Conservation (phyloP, 495 filamentous ascomycete genomes). For the Elasticomyces elasticus region DNA sequence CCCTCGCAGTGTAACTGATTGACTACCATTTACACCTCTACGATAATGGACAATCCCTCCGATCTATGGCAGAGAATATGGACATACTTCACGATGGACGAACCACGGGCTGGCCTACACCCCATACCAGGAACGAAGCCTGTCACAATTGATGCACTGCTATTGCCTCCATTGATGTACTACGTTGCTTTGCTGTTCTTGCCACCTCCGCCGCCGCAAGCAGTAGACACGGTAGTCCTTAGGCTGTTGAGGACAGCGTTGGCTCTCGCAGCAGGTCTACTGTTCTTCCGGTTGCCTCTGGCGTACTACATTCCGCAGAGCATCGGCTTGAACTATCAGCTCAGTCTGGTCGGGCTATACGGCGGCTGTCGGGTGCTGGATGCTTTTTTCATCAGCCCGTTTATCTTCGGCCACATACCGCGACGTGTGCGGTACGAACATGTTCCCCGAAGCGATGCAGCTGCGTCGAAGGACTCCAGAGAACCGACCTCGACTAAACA, state of each 20-base stretch:
- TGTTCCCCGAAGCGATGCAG: background rate
- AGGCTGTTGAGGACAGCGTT: slow-evolving; percentile 1
- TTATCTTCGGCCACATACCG: slow-evolving; percentile 9
- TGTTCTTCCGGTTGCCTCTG: slow-evolving; percentile 14
- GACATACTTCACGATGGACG: background rate
- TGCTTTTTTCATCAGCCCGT: slow-evolving; percentile 14
- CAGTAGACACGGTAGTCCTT: slow-evolving; percentile 1
- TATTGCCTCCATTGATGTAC: slow-evolving; percentile 13
- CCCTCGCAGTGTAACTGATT: no score
- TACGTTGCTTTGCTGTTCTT: slow-evolving; percentile 13
- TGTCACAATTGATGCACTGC: slow-evolving; percentile 11
- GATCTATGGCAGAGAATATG: background rate
- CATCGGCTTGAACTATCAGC: slow-evolving; percentile 13
- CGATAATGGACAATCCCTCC: background rate
- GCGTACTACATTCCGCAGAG: slow-evolving; percentile 13
- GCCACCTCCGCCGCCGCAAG: slow-evolving; percentile 12
- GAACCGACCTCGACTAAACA: background rate
- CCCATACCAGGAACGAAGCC: slow-evolving; percentile 10
- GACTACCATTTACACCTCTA: no score
- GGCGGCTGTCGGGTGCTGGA: slow-evolving; percentile 11
- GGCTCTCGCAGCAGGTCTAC: slow-evolving; percentile 2
- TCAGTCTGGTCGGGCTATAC: slow-evolving; percentile 10
- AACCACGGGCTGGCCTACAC: slow-evolving; percentile 10
- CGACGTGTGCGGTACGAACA: slow-evolving; percentile 11
- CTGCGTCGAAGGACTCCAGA: background rate